Evolutionary conservation across 163 green algal genomes (phyloP).

Genomic region (Chlamydomonas reinhardtii): DNA sequence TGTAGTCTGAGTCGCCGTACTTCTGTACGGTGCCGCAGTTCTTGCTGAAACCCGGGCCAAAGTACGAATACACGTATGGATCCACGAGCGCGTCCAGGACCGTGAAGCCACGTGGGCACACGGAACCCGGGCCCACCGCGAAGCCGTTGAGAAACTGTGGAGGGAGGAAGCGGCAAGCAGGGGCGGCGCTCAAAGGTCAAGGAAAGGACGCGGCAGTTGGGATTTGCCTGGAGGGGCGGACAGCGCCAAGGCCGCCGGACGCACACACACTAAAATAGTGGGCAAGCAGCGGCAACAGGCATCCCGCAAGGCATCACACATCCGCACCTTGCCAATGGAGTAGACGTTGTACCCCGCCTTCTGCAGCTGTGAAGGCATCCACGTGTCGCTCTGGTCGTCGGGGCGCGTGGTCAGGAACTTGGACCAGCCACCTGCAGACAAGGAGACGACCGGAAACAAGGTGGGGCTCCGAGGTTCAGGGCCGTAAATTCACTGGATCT

Average conservation of each 20-base stretch:
- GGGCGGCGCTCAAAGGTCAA: no score
- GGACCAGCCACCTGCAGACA: background rate
- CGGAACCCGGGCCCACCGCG: no score
- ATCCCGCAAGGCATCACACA: no score
- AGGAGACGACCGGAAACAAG: no score
- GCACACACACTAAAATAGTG: no score
- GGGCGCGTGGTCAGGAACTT: background rate
- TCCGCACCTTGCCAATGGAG: constrained; percentile 15
- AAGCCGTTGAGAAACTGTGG: background rate
- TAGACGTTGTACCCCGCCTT: constrained; percentile 2
- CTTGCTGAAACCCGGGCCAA: constrained; percentile 1
- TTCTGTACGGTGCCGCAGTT: background rate
- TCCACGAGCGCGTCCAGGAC: constrained; percentile 20
- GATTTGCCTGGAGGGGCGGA: no score
- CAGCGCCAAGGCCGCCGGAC: no score
- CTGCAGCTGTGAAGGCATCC: background rate
- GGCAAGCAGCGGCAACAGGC: no score
- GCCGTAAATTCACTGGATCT: no score
- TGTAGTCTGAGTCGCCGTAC: background rate
- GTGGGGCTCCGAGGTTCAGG: no score
- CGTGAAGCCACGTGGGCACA: background rate
- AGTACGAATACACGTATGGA: background rate
- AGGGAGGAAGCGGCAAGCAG: no score
- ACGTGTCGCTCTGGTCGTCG: background rate
- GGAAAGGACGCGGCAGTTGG: no score